phyloP scores from a whole-genome alignment of 495 filamentous ascomycete genomes.

The Penicillium paxilli region DNA sequence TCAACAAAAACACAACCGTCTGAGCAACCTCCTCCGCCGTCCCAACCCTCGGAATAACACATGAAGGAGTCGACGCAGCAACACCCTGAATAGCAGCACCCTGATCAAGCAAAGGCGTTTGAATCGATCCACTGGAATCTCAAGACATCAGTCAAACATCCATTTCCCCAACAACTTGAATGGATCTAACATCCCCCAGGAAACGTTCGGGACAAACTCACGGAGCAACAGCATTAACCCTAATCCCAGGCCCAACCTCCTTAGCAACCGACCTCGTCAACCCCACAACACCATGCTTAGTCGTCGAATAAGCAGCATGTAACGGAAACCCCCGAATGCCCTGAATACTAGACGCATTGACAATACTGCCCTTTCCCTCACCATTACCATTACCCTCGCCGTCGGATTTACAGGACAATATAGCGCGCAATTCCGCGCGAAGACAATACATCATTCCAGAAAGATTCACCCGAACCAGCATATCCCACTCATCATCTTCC shows the following conservation, averaged over 20 bases:
- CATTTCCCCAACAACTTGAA: too few species aligned
- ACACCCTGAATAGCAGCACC: conserved; percentile 35
- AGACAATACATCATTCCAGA: conserved; percentile 59
- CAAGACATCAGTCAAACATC: not conserved
- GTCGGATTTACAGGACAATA: conserved; percentile 26
- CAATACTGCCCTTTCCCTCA: conserved; percentile 50
- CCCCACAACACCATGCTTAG: conserved; percentile 61
- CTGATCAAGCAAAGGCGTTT: conserved; percentile 50
- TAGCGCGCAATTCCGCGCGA: conserved; percentile 51
- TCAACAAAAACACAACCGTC: conserved; percentile 55
- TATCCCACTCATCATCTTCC: conserved; percentile 52
- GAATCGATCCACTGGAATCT: conserved; percentile 49
- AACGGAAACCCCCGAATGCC: conserved; percentile 51
- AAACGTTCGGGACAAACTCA: conserved; percentile 26
- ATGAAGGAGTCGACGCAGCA: conserved; percentile 32
- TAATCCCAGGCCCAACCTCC: conserved; percentile 55
- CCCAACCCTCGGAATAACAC: conserved; percentile 43
- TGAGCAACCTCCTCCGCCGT: conserved; percentile 52
- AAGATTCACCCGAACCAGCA: conserved; percentile 55
- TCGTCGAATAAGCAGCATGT: conserved; percentile 54
- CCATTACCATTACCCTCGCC: conserved; percentile 27
- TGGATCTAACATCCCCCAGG: not conserved
- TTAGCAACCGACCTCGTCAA: conserved; percentile 58
- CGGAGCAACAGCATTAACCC: conserved; percentile 61
- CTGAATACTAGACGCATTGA: conserved; percentile 58